Conservation (phyloP, 345 rosid species). For the Garcia nutans region DNA sequence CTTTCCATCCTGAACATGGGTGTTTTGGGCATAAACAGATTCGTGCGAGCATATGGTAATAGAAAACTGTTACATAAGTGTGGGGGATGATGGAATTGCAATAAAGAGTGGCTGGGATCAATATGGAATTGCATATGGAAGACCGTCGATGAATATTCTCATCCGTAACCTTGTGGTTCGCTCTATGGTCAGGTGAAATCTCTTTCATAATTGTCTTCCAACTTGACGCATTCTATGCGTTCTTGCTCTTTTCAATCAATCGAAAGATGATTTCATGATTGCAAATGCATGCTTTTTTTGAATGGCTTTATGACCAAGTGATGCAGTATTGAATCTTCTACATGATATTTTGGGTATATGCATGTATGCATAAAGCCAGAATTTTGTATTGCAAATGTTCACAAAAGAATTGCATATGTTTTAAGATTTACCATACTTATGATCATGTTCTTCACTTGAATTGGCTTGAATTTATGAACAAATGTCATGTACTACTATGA, state of each 20-base stretch:
- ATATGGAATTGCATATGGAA: constrained; percentile 82
- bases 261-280: not conserved
- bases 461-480: not conserved
- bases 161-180: constrained; percentile 83
- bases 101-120: constrained; percentile 99
- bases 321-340: not conserved
- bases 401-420: not conserved
- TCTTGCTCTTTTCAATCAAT: not conserved
- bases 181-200: constrained; percentile 84
- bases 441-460: no score
- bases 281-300: not conserved
- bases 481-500: no score
- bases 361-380: not conserved
- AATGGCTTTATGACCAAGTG: not conserved
- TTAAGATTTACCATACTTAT: not conserved
- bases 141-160: constrained; percentile 75
- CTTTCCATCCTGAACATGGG: constrained; percentile 11
- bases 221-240: not conserved
- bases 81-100: constrained; percentile 93
- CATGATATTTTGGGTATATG: not conserved
- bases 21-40: constrained; percentile 44
- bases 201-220: constrained; percentile 11
- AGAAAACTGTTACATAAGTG: constrained; percentile 93
- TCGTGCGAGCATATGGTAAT: constrained; percentile 94
- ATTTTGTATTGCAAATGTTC: not conserved